These are phyloP conservation scores for Benincasa hispida DNA, from an alignment of 306 rosid genomes.

Conservation along the genomic window DNA sequence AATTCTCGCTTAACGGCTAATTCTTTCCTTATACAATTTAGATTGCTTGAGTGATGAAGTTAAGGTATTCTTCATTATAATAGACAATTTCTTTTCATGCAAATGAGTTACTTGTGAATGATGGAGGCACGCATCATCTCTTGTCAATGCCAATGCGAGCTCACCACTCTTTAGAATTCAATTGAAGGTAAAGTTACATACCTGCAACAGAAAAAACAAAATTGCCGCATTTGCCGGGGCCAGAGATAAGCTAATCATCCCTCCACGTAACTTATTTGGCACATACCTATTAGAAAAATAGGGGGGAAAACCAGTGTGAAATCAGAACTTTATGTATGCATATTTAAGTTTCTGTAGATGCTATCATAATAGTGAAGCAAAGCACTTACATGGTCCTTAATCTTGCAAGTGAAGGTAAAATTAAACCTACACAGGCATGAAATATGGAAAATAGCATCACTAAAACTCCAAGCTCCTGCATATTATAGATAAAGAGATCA, in stretches of 20 bases:
- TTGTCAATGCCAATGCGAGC: background rate
- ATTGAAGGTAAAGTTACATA: conserved; percentile 22
- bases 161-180: background rate
- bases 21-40: background rate
- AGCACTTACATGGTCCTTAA: conserved; percentile 75
- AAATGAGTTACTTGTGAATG: background rate
- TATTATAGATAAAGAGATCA: conserved; percentile 10
- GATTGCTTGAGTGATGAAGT: background rate
- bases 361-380: background rate
- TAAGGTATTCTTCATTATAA: background rate
- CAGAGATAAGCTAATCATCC: conserved; percentile 80
- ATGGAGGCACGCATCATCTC: background rate
- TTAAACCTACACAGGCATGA: conserved; percentile 61
- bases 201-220: conserved; percentile 64
- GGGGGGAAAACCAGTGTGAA: background rate
- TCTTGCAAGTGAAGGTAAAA: conserved; percentile 83
- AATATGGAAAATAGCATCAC: conserved; percentile 61
- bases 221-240: conserved; percentile 73
- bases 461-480: conserved; percentile 81
- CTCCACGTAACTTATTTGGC: conserved; percentile 91
- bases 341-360: background rate
- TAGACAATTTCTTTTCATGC: background rate
- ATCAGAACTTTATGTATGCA: background rate
- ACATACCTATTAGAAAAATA: conserved; percentile 53
- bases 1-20: background rate